Conservation (phyloP, 192 early-diverging fungal species). For the Fimicolochytrium jonesii region DNA sequence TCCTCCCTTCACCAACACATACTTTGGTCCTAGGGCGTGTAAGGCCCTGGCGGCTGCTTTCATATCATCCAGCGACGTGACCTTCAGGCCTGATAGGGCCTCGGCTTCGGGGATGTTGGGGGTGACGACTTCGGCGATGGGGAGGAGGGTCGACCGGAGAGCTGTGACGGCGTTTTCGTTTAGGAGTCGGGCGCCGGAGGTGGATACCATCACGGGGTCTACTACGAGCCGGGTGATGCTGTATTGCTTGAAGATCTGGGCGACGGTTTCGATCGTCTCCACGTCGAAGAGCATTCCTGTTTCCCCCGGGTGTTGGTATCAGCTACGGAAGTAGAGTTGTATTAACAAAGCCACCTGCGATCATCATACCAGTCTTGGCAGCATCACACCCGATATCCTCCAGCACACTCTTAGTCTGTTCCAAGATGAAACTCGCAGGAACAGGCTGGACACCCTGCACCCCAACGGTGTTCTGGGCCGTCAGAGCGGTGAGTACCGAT, state of each 20-base stretch:
- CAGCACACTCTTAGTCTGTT: constrained; percentile 68
- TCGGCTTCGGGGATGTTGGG: constrained; percentile 85
- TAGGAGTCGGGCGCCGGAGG: constrained; percentile 63
- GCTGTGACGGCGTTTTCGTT: constrained; percentile 54
- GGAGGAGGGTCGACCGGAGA: constrained; percentile 56
- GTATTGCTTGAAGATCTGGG: constrained; percentile 37
- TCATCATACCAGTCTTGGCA: constrained; percentile 65
- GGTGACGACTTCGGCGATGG: constrained; percentile 67
- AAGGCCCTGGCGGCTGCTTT: constrained; percentile 52
- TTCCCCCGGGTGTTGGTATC: not conserved
- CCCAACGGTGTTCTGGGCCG: constrained; percentile 82
- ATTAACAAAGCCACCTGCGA: not conserved
- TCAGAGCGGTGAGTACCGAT: constrained; percentile 72
- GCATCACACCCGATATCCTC: constrained; percentile 72
- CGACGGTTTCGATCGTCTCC: constrained; percentile 61
- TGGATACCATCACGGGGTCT: constrained; percentile 86
- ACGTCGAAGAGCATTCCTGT: constrained; percentile 65
- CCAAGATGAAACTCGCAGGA: constrained; percentile 56
- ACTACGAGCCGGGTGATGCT: constrained; percentile 52
- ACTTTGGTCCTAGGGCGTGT: constrained; percentile 46
- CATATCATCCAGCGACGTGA: constrained; percentile 57
- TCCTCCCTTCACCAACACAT: constrained; percentile 78
- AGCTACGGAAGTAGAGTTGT: not conserved
- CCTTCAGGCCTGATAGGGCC: constrained; percentile 38
- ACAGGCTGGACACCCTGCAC: constrained; percentile 66